Evolutionary conservation across 192 early-diverging fungal genomes (phyloP).

Genomic region (Coemansia sp.): DNA sequence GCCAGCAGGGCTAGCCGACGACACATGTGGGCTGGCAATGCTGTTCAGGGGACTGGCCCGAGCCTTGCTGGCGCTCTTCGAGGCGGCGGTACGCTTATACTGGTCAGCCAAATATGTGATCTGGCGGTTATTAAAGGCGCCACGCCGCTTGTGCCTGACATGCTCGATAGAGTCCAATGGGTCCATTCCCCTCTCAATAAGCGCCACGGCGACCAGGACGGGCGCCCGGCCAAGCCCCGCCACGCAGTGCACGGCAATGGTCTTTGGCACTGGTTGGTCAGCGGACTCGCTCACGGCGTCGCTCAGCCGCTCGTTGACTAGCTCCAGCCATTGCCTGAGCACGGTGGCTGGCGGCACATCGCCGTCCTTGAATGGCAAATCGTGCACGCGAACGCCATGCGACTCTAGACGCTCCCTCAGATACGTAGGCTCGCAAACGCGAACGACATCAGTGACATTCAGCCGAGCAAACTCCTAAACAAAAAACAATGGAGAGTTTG

Average conservation of each 20-base stretch:
- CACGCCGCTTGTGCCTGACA: conserved; percentile 73
- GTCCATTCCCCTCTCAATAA: conserved; percentile 80
- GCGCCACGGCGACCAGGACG: conserved; percentile 80
- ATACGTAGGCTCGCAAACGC: conserved; percentile 92
- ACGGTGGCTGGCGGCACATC: conserved; percentile 67
- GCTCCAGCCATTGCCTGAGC: conserved; percentile 64
- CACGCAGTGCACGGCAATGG: conserved; percentile 93
- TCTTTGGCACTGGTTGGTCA: conserved; percentile 49
- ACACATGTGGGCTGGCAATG: not conserved
- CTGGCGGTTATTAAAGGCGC: conserved; percentile 81
- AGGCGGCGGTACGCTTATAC: conserved; percentile 48
- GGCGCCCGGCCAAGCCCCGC: conserved; percentile 96
- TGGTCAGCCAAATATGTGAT: conserved; percentile 64
- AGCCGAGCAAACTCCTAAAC: conserved; percentile 67
- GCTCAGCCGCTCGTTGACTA: conserved; percentile 63
- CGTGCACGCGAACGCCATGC: conserved; percentile 77
- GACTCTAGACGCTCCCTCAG: conserved; percentile 60
- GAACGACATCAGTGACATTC: conserved; percentile 85
- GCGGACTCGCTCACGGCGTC: conserved; percentile 26
- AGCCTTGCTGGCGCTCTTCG: conserved; percentile 36
- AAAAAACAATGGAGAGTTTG: not conserved
- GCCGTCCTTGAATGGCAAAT: conserved; percentile 90
- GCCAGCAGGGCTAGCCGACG: conserved; percentile 13
- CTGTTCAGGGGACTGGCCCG: conserved; percentile 27
- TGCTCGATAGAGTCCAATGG: conserved; percentile 75